These are phyloP conservation scores for Penicillium nordicum DNA, from an alignment of 2,329 filamentous ascomycete species.

Conservation along the genomic window DNA sequence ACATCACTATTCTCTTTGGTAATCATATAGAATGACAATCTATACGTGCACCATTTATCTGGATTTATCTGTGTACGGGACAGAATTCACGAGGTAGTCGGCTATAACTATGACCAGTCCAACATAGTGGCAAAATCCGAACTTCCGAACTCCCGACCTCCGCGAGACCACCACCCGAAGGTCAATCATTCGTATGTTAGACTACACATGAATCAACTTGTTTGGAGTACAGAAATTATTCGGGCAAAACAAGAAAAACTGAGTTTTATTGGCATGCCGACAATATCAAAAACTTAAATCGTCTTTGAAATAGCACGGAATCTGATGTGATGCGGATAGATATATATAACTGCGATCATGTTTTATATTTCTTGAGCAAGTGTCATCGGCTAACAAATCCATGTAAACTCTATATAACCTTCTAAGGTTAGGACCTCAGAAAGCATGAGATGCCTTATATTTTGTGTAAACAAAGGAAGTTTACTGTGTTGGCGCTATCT, in stretches of 20 bases:
- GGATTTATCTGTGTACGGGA: background rate
- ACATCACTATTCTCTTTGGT: background rate
- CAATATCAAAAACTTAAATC: background rate
- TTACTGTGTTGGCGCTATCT: background rate
- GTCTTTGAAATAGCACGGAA: background rate
- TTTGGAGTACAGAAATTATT: too few relatives aligned
- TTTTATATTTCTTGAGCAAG: too few relatives aligned
- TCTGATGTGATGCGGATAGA: background rate
- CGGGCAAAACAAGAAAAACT: too few relatives aligned
- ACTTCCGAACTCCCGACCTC: background rate
- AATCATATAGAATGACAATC: background rate
- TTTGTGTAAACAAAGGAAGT: too few relatives aligned
- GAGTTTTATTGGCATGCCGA: too few relatives aligned
- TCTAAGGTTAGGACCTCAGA: rapidly evolving
- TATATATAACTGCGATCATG: background rate
- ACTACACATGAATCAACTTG: background rate
- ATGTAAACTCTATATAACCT: background rate
- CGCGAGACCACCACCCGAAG: background rate
- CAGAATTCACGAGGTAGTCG: background rate
- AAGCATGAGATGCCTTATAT: background rate
- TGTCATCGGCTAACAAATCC: too few relatives aligned
- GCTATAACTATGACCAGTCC: background rate
- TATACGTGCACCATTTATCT: background rate
- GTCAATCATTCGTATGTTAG: background rate
- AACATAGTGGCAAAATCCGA: background rate